These are phyloP conservation scores for Calocera cornea DNA, from an alignment of 768 basidiomycete species.

Conservation along the genomic window DNA sequence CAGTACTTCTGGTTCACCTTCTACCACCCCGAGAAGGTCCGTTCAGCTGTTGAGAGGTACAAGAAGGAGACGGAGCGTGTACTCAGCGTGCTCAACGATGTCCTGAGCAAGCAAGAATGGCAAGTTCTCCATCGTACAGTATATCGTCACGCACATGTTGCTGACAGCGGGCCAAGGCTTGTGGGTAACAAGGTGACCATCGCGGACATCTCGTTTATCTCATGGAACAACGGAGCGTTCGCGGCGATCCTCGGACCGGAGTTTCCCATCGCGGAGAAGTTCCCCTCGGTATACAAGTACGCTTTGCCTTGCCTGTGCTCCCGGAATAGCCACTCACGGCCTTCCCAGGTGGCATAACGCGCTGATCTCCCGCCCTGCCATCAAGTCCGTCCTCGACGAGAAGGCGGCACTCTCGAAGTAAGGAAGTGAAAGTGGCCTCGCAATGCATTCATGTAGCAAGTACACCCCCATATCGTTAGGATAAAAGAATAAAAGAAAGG, in stretches of 20 bases:
- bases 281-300: neutral
- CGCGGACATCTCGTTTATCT: slow-evolving; percentile 16
- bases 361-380: neutral
- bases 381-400: neutral
- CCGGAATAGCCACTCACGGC: neutral
- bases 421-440: neutral
- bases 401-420: neutral
- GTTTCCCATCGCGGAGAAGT: neutral
- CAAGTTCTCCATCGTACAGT: slow-evolving; percentile 7
- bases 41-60: slow-evolving; percentile 22
- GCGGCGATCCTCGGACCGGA: neutral
- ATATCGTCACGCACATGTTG: neutral
- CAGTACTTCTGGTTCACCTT: slow-evolving; percentile 18
- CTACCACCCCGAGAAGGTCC: slow-evolving; percentile 23
- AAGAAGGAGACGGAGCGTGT: slow-evolving; percentile 21
- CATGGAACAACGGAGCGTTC: slow-evolving; percentile 4
- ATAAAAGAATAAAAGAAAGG: too few species aligned
- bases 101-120: slow-evolving; percentile 22
- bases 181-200: slow-evolving; percentile 15
- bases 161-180: slow-evolving; percentile 7
- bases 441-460: neutral
- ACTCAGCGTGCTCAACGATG: slow-evolving; percentile 19
- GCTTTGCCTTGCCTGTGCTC: neutral
- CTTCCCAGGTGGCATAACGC: neutral
- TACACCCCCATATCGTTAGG: too few species aligned